A percentile compares a stretch with the other conserved stretches of the same genome.
Conservation (phyloP, 805 yeast species). For the Saccharomycopsis sp. region DNA sequence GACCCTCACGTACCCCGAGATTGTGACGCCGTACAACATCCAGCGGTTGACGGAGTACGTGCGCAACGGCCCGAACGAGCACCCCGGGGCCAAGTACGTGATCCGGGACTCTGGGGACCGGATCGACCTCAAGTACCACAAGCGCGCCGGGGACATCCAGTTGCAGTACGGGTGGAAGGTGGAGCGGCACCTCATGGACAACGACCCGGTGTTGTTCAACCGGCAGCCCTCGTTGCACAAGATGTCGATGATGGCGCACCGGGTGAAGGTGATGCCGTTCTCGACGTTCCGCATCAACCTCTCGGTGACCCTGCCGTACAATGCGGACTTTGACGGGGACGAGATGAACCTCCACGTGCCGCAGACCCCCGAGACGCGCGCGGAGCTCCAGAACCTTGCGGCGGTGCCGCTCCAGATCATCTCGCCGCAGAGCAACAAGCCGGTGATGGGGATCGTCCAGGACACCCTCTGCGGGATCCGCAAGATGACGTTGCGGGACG, state of each 20-base stretch:
- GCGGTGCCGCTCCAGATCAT: conserved; percentile 98
- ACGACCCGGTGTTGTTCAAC: conserved; percentile 95
- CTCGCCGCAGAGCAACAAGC: conserved; percentile 97
- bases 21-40: conserved; percentile 95
- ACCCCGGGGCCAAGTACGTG: conserved; percentile 98
- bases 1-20: conserved; percentile 93
- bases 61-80: conserved; percentile 97
- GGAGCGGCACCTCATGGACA: conserved; percentile 95
- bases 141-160: conserved; percentile 97
- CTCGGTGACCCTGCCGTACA: conserved; percentile 98
- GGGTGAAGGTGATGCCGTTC: conserved; percentile 98
- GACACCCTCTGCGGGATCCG: conserved; percentile 97
- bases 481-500: conserved; percentile 89
- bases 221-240: conserved; percentile 99
- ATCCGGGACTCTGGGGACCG: conserved; percentile 99
- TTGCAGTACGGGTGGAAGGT: conserved; percentile 99
- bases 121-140: conserved; percentile 93
- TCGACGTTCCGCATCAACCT: conserved; percentile 94
- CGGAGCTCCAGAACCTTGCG: conserved; percentile 89
- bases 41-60: conserved; percentile 89
- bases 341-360: conserved; percentile 99
- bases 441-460: conserved; percentile 99
- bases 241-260: conserved; percentile 99
- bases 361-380: conserved; percentile 95
- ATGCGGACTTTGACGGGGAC: conserved; percentile 99